phyloP scores from a whole-genome alignment of 1,284 basidiomycete genomes.

The Irpex sp. region DNA sequence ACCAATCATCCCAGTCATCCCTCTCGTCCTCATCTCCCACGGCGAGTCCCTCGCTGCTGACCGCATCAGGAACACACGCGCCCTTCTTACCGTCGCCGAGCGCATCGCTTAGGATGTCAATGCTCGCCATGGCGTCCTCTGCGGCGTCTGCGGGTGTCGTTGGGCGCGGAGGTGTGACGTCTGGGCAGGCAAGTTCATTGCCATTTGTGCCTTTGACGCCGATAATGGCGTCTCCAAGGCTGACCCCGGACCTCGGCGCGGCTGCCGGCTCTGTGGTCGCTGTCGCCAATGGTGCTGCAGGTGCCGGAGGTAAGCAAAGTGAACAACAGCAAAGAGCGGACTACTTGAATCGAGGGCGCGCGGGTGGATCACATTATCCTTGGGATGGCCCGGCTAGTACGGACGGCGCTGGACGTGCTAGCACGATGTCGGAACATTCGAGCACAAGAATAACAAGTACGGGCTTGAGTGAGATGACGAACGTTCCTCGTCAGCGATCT shows the following conservation, averaged over 20 bases:
- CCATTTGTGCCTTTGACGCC: constrained; percentile 47
- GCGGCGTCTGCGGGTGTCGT: constrained; percentile 1
- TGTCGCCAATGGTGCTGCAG: not conserved
- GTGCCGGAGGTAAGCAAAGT: not conserved
- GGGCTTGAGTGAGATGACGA: not conserved
- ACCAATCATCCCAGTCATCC: constrained; percentile 5
- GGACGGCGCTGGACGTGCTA: too few species aligned
- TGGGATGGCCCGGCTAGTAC: not conserved
- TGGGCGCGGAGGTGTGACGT: constrained; percentile 23
- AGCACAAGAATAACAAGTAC: not conserved
- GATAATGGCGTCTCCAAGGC: constrained; percentile 56
- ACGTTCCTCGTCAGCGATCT: not conserved
- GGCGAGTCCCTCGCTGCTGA: not conserved
- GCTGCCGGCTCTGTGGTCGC: constrained; percentile 2
- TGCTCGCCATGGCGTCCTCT: constrained; percentile 10
- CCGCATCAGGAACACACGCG: constrained; percentile 7
- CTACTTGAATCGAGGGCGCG: not conserved
- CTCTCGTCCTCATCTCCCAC: not conserved
- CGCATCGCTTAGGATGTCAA: not conserved
- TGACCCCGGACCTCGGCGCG: constrained; percentile 37
- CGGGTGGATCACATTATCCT: not conserved
- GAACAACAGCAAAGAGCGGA: not conserved
- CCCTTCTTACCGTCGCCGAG: constrained; percentile 10
- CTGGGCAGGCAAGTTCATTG: too few species aligned
- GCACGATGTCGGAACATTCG: too few species aligned